These are phyloP conservation scores for Plasmopara viticola DNA, from an alignment of 352 stramenopile species.

Conservation along the genomic window DNA sequence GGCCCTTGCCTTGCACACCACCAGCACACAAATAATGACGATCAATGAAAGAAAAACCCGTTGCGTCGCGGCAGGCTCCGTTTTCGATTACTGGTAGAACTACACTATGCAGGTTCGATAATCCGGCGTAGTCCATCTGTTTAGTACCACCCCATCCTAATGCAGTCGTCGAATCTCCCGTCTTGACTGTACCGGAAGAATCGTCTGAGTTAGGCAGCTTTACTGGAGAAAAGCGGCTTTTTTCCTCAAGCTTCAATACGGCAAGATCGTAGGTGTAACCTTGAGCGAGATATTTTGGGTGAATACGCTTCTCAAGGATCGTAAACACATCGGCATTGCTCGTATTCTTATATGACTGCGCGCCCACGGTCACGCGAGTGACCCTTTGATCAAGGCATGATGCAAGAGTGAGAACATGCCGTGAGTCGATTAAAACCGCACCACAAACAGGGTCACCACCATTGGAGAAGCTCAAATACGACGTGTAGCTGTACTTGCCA, in stretches of 20 bases:
- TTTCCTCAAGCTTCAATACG: not conserved
- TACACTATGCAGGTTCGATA: no score
- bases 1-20: no score
- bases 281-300: not conserved
- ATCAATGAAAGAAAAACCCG: no score
- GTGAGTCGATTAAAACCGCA: not conserved
- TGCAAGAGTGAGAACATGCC: not conserved
- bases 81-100: no score
- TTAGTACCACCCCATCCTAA: not conserved
- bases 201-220: not conserved
- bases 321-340: not conserved
- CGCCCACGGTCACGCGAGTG: not conserved
- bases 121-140: not conserved
- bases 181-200: not conserved
- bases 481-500: not conserved
- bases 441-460: not conserved
- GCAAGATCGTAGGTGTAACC: not conserved
- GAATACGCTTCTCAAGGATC: not conserved
- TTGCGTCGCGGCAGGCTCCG: no score
- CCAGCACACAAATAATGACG: no score
- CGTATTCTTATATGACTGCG: not conserved
- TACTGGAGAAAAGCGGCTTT: not conserved
- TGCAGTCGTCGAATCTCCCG: not conserved
- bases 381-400: not conserved
- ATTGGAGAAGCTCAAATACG: not conserved